Conservation (phyloP, 2,329 filamentous ascomycete genomes). For the Aspergillus tamarii region DNA sequence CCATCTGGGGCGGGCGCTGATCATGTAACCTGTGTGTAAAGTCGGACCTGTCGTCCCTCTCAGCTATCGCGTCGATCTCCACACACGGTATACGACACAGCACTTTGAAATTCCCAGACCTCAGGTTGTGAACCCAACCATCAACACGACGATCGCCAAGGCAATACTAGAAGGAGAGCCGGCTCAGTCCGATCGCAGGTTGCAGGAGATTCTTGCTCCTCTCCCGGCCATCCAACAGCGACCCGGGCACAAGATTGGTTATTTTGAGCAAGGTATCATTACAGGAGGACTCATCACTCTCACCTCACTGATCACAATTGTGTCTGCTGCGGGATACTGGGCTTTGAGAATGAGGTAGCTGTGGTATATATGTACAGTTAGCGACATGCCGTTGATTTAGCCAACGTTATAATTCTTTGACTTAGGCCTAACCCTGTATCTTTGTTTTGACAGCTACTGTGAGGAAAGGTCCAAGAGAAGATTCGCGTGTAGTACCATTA, state of each 20-base stretch:
- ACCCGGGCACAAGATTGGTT: conserved; percentile 43
- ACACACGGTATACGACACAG: conserved; percentile 45
- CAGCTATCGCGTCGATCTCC: conserved; percentile 44
- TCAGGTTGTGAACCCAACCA: conserved; percentile 40
- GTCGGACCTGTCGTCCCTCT: conserved; percentile 28
- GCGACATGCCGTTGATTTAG: not conserved
- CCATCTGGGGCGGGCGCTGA: not conserved
- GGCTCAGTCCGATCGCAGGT: conserved; percentile 31
- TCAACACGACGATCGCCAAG: conserved; percentile 16
- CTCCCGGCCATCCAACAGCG: conserved; percentile 34
- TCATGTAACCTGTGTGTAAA: not conserved
- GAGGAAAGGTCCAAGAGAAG: accelerated
- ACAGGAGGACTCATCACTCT: conserved; percentile 30
- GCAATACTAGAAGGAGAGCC: conserved; percentile 22
- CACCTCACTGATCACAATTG: conserved; percentile 24
- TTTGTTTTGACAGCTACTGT: not conserved
- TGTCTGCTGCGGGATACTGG: conserved; percentile 30
- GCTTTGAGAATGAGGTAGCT: not conserved
- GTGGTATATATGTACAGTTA: not conserved
- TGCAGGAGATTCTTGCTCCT: conserved; percentile 28
- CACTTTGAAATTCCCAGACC: conserved; percentile 53
- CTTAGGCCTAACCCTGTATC: not conserved
- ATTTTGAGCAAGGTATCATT: conserved; percentile 55
- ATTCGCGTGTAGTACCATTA: not conserved
- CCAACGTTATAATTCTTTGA: not conserved